A percentile compares a stretch with the other conserved stretches of the same genome.
phyloP scores from a whole-genome alignment of 176 grass and related monocot genomes.

The Zoysia pacifica region DNA sequence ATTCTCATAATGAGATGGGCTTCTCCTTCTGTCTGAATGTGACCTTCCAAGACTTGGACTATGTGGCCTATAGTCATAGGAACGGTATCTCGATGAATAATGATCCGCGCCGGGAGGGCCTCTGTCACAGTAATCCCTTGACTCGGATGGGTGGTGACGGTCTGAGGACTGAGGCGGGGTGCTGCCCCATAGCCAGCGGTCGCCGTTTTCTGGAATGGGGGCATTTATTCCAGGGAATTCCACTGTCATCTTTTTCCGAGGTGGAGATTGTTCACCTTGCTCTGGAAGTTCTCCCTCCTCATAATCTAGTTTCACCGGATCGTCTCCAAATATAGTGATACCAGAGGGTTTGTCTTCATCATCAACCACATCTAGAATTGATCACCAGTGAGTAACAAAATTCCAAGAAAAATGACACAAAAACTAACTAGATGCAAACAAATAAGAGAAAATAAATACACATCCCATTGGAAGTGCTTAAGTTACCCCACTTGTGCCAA shows the following conservation, averaged over 20 bases:
- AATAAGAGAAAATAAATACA: too few relatives aligned
- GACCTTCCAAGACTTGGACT: constrained; percentile 53
- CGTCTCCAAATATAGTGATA: constrained; percentile 82
- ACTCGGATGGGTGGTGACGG: constrained; percentile 43
- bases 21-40: constrained; percentile 59
- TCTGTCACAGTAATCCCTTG: constrained; percentile 44
- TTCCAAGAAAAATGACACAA: constrained; percentile 31
- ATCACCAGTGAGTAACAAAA: constrained; percentile 17
- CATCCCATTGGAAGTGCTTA: too few relatives aligned
- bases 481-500: too few relatives aligned
- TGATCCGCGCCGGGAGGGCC: constrained; percentile 42
- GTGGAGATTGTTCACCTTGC: constrained; percentile 37
- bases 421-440: constrained; percentile 13
- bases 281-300: constrained; percentile 88
- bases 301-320: constrained; percentile 51
- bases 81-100: constrained; percentile 60
- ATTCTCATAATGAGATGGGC: constrained; percentile 50
- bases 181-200: constrained; percentile 67
- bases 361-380: constrained; percentile 59
- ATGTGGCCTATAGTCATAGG: constrained; percentile 45
- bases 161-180: constrained; percentile 34
- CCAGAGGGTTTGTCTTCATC: constrained; percentile 87
- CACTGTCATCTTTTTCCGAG: constrained; percentile 66
- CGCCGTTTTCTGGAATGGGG: constrained; percentile 76
- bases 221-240: constrained; percentile 91